A percentile compares a stretch with the other conserved stretches of the same genome.
Conservation (phyloP, 495 filamentous ascomycete species). For the Tetracladium setigerum region DNA sequence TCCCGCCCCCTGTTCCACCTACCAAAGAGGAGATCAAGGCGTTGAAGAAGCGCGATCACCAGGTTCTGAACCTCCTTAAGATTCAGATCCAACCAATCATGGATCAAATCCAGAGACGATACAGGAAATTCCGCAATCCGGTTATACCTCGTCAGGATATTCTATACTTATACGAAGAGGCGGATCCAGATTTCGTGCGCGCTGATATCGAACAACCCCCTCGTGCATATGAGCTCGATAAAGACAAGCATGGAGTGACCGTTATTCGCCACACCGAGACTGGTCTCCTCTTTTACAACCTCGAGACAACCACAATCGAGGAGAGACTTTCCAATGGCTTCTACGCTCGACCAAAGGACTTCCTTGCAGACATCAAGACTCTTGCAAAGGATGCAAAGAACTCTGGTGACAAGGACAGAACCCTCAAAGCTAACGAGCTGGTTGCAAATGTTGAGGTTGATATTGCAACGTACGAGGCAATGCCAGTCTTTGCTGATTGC, state of each 20-base stretch:
- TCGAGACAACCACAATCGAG: slow-evolving; percentile 90
- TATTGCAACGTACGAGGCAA: slow-evolving; percentile 58
- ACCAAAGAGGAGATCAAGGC: slow-evolving; percentile 73
- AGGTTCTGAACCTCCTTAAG: slow-evolving; percentile 77
- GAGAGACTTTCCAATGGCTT: slow-evolving; percentile 90
- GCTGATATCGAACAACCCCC: slow-evolving; percentile 54
- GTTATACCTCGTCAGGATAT: slow-evolving; percentile 67
- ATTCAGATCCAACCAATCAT: slow-evolving; percentile 83
- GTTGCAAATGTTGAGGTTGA: slow-evolving; percentile 89
- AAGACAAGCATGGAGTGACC: slow-evolving; percentile 65
- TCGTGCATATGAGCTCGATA: slow-evolving; percentile 67
- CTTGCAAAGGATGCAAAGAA: slow-evolving; percentile 76
- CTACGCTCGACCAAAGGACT: slow-evolving; percentile 84
- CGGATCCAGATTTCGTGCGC: slow-evolving; percentile 70
- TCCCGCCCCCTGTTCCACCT: slow-evolving; percentile 50
- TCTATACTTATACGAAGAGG: slow-evolving; percentile 72
- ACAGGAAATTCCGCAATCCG: slow-evolving; percentile 74
- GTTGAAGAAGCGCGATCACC: slow-evolving; percentile 72
- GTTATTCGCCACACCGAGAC: slow-evolving; percentile 62
- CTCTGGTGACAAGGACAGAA: slow-evolving; percentile 65
- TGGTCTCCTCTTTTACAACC: slow-evolving; percentile 85
- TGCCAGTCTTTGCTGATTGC: slow-evolving; percentile 61
- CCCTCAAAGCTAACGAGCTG: slow-evolving; percentile 82
- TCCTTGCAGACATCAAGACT: slow-evolving; percentile 74
- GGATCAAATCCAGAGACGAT: slow-evolving; percentile 83